Base-by-base conservation (phyloP, 768 basidiomycete species). In the Chalciporus pseudorubinellus region DNA sequence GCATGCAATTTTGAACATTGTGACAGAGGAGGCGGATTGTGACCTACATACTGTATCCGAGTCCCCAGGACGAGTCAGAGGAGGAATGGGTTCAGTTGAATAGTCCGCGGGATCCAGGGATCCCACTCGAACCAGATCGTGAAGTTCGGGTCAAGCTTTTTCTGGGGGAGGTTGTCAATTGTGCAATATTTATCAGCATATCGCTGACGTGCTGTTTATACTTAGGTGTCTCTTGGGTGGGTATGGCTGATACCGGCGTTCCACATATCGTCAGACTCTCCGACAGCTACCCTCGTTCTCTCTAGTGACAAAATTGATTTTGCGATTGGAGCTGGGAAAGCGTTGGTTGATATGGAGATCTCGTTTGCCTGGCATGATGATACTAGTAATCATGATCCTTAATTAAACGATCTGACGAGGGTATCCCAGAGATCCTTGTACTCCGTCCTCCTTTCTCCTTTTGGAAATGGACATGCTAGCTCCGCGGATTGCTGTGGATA, bases 221-320 rank as follows among this genome's bases (percentile, higher is more conserved):
- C 49, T 11, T 31, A 91, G 78, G 76, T 92, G 0, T 82, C 86
- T 59, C 81, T 94, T 66, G 85, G 87, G 28, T 94, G 92, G 92
- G 64, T 84, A 44, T 93, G 92, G 92, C 77, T 93, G 62, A 81
- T 94, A 52, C 92, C 92, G 0, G 75, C 83, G 0, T 93, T 93
- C 71, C 89, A 93, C 62, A 80, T 92, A 73, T 73, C 80, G 1
- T 76, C 80, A 39, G 73, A 78, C 33, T 72, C 75, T 4, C 62
- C 70, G 8, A 54, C 62, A n/a, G 46, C 64, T 7, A 55, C 34
- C 20, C 50, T 87, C 21, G 56, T 67, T 11, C 66, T 92, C 28
- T 74, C 76, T 18, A 72, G 76, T 26, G 81, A 84, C 55, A 87
- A 92, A 42, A 58, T 90, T 19, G 91, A 92, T 67, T 93, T 92